Base-by-base conservation (phyloP, 805 yeast species). In the Pichia deserticola region DNA sequence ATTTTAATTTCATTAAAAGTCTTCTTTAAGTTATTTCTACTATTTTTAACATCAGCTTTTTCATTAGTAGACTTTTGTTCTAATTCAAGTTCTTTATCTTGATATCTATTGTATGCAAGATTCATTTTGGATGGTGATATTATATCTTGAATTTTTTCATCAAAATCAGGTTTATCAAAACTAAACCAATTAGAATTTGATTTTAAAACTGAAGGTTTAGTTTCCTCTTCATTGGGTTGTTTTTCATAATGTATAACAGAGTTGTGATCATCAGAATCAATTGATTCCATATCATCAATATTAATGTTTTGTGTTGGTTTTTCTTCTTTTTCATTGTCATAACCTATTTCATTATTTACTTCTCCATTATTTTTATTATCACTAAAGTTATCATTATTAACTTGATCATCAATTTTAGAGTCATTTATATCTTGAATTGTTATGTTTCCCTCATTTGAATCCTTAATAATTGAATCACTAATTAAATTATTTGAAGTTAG, bases 61-160 rank as follows among this genome's bases (percentile, higher is more conserved):
- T 79, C 77, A 33, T 73, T 67, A 8, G 70, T 70, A 42, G 81
- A 76, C 47, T 76, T 78, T 8, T 74, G 62, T 32, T 70, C 69
- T 44, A 79, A 73, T 36, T 74, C 79, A 47, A 72, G 72, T 50
- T 74, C 72, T 44, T 84, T 78, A 44, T 78, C 81, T 54, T 76
- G 74, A 45, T 76, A 75, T 53, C 88, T 75, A 44, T 81, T 75
- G 43, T 81, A 74, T 36, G 87, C 70, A 53, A 88, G 70, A 60
- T 79, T 85, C 54, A 79, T 75, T 50, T 77, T 76, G 37, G 75
- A 72, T 47, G 65, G 65, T 12, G 60, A 56, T 2, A 57, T 50
- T 12, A 48, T 28, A 8, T 34, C 20, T 25, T 39, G 38, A 7
- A 36, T 13, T 15, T 37, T 35, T 42, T 53, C 51, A 36, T 55